A percentile compares a stretch with the other conserved stretches of the same genome.
Evolutionary conservation across 176 grass and related monocot genomes (phyloP).

Genomic region (Lolium perenne): DNA sequence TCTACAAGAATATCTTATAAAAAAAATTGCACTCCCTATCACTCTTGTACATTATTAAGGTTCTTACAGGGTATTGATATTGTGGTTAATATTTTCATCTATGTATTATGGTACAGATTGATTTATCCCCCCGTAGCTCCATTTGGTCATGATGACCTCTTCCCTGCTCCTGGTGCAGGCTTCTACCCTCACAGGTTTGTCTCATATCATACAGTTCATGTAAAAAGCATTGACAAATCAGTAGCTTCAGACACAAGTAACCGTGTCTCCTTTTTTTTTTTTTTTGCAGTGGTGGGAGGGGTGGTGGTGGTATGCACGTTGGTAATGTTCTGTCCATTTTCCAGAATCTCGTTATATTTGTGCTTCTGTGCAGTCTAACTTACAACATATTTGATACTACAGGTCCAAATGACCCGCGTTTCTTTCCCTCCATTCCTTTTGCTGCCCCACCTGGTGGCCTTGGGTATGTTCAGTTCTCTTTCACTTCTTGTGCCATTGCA

Average conservation of each 20-base stretch:
- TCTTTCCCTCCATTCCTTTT: constrained; percentile 70
- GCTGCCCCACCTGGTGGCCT: constrained; percentile 49
- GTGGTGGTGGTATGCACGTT: constrained; percentile 75
- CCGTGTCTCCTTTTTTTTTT: constrained; percentile 8
- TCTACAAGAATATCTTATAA: not conserved
- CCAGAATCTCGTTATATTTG: not conserved
- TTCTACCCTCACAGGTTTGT: constrained; percentile 82
- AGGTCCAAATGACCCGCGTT: constrained; percentile 85
- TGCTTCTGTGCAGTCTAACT: constrained; percentile 10
- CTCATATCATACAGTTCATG: constrained; percentile 16
- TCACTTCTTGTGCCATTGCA: not conserved
- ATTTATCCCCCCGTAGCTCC: constrained; percentile 72
- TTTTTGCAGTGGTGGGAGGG: constrained; percentile 66
- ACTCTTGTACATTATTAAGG: not conserved
- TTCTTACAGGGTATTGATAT: constrained; percentile 20
- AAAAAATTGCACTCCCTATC: not conserved
- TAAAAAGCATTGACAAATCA: not conserved
- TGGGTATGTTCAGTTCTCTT: constrained; percentile 49
- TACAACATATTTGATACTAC: constrained; percentile 27
- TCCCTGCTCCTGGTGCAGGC: constrained; percentile 76
- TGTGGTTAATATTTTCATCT: constrained; percentile 31
- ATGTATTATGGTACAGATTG: constrained; percentile 46
- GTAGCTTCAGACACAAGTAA: constrained; percentile 30
- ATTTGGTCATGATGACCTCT: constrained; percentile 68
- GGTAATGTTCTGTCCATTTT: constrained; percentile 57